Percentiles rank a stretch among this genome's conserved stretches.
Conservation (phyloP, 306 rosid species). For the Abrus precatorius region DNA sequence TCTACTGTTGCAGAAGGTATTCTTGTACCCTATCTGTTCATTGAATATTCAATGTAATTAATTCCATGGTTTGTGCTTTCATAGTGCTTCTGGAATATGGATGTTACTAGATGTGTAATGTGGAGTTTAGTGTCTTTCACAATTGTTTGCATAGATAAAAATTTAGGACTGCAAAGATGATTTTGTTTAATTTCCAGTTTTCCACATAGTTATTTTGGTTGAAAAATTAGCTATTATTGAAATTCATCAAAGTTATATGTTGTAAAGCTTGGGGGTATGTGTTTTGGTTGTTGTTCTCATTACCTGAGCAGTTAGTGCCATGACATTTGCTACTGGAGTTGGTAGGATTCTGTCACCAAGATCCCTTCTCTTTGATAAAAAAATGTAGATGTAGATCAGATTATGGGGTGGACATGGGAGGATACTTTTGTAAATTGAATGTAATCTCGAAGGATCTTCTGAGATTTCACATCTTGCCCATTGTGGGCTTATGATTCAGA, state of each 20-base stretch:
- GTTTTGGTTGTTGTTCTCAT: neutral
- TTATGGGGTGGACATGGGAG: conserved; percentile 7
- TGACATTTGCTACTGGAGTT: neutral
- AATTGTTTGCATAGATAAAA: neutral
- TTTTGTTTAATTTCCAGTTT: conserved; percentile 28
- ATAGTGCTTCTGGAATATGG: conserved; percentile 9
- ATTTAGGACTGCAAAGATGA: conserved; percentile 15
- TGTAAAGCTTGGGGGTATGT: neutral
- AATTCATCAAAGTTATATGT: conserved; percentile 12
- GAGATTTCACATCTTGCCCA: neutral
- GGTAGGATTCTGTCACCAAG: neutral
- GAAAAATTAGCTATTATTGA: conserved; percentile 7
- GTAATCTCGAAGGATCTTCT: neutral
- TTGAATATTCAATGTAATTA: conserved; percentile 14
- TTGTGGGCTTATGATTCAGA: conserved; percentile 1
- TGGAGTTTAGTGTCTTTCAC: conserved; percentile 13
- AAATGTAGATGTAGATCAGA: neutral
- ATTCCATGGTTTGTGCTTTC: conserved; percentile 17
- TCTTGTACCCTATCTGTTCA: conserved; percentile 15
- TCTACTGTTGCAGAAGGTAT: conserved; percentile 73
- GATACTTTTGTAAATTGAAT: conserved; percentile 18
- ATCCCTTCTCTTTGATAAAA: conserved; percentile 17
- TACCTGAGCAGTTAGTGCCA: neutral
- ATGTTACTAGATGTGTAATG: neutral
- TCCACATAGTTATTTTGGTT: conserved; percentile 1